Percentiles rank a stretch among this genome's conserved stretches.
phyloP scores from a whole-genome alignment of 768 basidiomycete species.

The Boletus vinaceobasis region DNA sequence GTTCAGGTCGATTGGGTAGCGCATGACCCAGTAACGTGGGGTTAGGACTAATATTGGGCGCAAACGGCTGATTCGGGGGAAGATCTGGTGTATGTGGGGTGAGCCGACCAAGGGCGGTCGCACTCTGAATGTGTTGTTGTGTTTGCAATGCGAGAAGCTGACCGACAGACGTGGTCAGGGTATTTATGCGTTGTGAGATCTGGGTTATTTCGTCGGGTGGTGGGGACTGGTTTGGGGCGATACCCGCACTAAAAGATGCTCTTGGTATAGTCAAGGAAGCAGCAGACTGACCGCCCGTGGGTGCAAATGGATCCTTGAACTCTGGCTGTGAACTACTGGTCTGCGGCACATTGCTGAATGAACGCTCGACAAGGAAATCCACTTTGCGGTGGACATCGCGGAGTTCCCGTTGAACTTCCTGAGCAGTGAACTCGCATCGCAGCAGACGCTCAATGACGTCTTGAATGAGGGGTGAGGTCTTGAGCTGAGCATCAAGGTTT shows the following conservation, averaged over 20 bases:
- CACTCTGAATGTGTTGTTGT: slow-evolving; percentile 58
- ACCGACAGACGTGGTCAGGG: slow-evolving; percentile 79
- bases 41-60: slow-evolving; percentile 37
- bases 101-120: slow-evolving; percentile 33
- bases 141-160: slow-evolving; percentile 81
- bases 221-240: slow-evolving; percentile 68
- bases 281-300: slow-evolving; percentile 32
- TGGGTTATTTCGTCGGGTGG: slow-evolving; percentile 69
- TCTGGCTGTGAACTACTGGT: slow-evolving; percentile 51
- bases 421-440: slow-evolving; percentile 64
- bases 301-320: slow-evolving; percentile 79
- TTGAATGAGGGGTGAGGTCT: slow-evolving; percentile 68
- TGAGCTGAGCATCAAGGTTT: slow-evolving; percentile 71
- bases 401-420: slow-evolving; percentile 73
- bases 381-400: slow-evolving; percentile 75
- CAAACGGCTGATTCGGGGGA: slow-evolving; percentile 40
- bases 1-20: slow-evolving; percentile 61
- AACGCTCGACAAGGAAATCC: slow-evolving; percentile 68
- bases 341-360: slow-evolving; percentile 34
- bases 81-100: slow-evolving; percentile 39
- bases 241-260: slow-evolving; percentile 60
- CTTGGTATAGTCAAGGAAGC: slow-evolving; percentile 46
- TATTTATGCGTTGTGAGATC: slow-evolving; percentile 75
- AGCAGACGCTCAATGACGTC: slow-evolving; percentile 73
- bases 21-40: slow-evolving; percentile 53